A percentile compares a stretch with the other conserved stretches of the same genome.
phyloP scores from a whole-genome alignment of 495 filamentous ascomycete species.

The Astrothelium subdiscretum region DNA sequence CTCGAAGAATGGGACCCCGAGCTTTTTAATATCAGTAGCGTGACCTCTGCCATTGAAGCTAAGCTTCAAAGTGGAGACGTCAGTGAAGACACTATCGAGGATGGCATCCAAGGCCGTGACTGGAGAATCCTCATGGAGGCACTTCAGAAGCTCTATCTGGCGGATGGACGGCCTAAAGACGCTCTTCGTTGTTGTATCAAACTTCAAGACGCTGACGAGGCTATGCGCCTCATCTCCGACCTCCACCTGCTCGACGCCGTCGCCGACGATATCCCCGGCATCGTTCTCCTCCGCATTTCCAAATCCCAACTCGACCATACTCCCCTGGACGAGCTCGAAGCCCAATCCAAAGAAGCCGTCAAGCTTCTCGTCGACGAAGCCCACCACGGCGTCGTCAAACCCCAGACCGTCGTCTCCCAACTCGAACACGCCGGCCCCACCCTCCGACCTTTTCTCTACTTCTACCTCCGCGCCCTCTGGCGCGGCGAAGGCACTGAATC shows the following conservation, averaged over 20 bases:
- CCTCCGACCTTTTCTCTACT: conserved; percentile 63
- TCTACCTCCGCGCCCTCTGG: conserved; percentile 86
- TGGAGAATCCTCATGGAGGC: conserved; percentile 77
- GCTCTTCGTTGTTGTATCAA: conserved; percentile 81
- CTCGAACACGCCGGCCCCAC: conserved; percentile 36
- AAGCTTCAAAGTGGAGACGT: conserved; percentile 59
- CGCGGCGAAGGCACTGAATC: conserved; percentile 43
- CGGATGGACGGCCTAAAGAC: conserved; percentile 64
- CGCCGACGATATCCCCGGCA: conserved; percentile 75
- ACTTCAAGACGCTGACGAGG: conserved; percentile 80
- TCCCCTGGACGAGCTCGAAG: conserved; percentile 57
- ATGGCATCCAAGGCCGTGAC: conserved; percentile 53
- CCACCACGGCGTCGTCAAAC: conserved; percentile 71
- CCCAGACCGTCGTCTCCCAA: conserved; percentile 65
- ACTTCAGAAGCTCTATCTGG: conserved; percentile 72
- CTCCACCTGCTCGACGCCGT: conserved; percentile 77
- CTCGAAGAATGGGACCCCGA: conserved; percentile 76
- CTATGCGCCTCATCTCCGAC: conserved; percentile 72
- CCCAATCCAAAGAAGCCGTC: conserved; percentile 67
- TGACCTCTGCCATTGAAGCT: conserved; percentile 60
- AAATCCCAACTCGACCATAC: conserved; percentile 58
- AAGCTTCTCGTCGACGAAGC: conserved; percentile 82
- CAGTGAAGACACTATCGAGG: conserved; percentile 55
- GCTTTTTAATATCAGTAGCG: conserved; percentile 60
- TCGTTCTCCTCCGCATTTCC: conserved; percentile 76